A percentile compares a stretch with the other conserved stretches of the same genome.
phyloP scores from a whole-genome alignment of 345 rosid genomes.

The Schrenkiella parvula region DNA sequence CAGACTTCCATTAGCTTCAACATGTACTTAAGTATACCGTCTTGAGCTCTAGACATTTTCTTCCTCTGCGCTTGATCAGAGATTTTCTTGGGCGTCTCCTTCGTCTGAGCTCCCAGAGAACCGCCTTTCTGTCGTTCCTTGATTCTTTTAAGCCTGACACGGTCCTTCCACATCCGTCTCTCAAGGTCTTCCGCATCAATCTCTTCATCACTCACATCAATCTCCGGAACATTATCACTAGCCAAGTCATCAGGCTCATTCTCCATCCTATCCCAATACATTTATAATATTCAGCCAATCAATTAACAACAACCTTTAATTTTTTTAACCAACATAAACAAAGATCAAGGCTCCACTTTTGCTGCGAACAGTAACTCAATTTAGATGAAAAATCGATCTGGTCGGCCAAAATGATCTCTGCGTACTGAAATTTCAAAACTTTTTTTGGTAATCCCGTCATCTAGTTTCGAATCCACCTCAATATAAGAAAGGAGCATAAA shows the following conservation, averaged over 20 bases:
- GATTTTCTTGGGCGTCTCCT: constrained; percentile 56
- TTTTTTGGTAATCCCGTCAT: not conserved
- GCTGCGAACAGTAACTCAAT: not conserved
- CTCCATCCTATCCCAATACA: constrained; percentile 31
- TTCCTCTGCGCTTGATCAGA: constrained; percentile 98
- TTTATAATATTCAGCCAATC: not conserved
- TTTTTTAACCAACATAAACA: not conserved
- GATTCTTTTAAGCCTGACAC: constrained; percentile 74
- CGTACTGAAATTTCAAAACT: not conserved
- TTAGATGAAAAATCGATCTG: not conserved
- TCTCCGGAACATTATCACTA: constrained; percentile 76
- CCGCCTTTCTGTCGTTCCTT: constrained; percentile 69
- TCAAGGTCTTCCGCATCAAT: constrained; percentile 81
- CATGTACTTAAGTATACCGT: constrained; percentile 99
- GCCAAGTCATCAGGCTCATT: constrained; percentile 56
- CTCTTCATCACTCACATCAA: constrained; percentile 99
- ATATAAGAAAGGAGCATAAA: not conserved
- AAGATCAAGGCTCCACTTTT: not conserved
- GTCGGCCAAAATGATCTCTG: not conserved
- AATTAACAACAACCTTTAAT: not conserved
- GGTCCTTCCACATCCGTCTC: constrained; percentile 98
- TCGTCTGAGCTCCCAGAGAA: constrained; percentile 61
- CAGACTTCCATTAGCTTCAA: constrained; percentile 97
- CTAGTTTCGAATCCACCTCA: not conserved
- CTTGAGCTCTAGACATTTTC: constrained; percentile 99